phyloP scores from a whole-genome alignment of 257 asterid species.

The Nicotiana tomentosiformis region DNA sequence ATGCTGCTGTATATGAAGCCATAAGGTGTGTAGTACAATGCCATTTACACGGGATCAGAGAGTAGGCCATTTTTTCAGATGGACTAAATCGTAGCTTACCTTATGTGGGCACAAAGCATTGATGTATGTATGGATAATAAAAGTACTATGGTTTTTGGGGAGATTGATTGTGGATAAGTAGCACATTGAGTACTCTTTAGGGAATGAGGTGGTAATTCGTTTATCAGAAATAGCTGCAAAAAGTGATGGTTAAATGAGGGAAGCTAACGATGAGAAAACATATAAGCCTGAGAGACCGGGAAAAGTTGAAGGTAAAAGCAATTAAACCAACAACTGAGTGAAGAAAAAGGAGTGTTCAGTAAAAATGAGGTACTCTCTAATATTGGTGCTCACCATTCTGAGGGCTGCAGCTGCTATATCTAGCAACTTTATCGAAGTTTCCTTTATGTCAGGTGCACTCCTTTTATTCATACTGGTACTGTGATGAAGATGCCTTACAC shows the following conservation, averaged over 20 bases:
- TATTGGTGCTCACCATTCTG: not conserved
- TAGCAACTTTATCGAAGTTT: not conserved
- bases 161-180: not conserved
- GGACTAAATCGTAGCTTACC: not conserved
- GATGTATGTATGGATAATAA: not conserved
- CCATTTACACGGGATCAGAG: not conserved
- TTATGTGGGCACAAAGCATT: not conserved
- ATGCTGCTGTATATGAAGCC: not conserved
- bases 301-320: not conserved
- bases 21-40: not conserved
- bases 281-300: not conserved
- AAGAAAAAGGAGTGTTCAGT: slow-evolving; percentile 1
- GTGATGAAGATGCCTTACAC: not conserved
- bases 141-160: not conserved
- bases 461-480: not conserved
- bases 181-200: not conserved
- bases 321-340: not conserved
- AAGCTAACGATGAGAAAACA: not conserved
- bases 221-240: not conserved
- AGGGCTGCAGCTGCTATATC: not conserved
- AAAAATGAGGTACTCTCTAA: not conserved
- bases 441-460: not conserved
- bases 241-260: not conserved
- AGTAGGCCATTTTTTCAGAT: not conserved
- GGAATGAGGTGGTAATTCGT: not conserved